phyloP scores from a whole-genome alignment of 345 rosid genomes.

The Eucalyptus viminalis region DNA sequence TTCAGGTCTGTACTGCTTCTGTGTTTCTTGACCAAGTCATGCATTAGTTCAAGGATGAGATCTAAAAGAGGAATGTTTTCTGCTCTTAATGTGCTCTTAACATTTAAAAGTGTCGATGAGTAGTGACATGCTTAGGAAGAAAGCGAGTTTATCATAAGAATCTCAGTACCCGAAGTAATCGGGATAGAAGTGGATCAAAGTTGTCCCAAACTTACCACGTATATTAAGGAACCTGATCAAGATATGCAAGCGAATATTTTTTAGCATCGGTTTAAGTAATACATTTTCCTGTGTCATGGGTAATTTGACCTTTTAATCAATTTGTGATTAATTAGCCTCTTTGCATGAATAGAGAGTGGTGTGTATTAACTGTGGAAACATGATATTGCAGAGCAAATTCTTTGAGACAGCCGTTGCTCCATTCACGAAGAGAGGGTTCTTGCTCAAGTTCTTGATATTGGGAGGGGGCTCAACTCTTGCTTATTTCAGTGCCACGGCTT shows the following conservation, averaged over 20 bases:
- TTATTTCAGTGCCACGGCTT: constrained; percentile 50
- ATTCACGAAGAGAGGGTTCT: constrained; percentile 87
- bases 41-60: background rate
- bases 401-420: constrained; percentile 90
- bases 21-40: background rate
- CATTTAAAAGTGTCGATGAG: background rate
- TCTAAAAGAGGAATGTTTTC: background rate
- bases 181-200: background rate
- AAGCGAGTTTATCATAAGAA: background rate
- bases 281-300: background rate
- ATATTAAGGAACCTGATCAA: background rate
- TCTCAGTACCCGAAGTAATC: background rate
- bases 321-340: background rate
- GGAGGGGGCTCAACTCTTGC: constrained; percentile 79
- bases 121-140: background rate
- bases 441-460: constrained; percentile 86
- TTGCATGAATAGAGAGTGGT: background rate
- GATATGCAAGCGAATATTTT: background rate
- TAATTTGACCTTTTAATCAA: background rate
- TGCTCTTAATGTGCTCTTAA: background rate
- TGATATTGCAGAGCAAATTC: constrained; percentile 79
- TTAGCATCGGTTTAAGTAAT: background rate
- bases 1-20: constrained; percentile 37
- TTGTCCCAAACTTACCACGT: background rate
- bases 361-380: background rate